phyloP scores from a whole-genome alignment of 202 grass and related monocot species.

The Setaria italica region DNA sequence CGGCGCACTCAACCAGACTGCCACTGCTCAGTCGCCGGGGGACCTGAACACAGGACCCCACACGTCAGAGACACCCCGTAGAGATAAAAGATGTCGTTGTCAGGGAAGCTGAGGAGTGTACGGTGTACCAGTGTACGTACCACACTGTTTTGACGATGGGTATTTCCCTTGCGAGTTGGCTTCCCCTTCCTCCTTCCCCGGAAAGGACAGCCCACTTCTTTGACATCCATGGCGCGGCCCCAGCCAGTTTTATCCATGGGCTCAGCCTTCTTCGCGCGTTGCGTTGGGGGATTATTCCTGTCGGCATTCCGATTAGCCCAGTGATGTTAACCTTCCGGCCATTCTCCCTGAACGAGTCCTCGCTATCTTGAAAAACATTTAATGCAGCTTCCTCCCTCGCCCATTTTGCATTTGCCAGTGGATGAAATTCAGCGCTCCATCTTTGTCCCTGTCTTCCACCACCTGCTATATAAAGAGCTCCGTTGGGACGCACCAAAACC shows the following conservation, averaged over 20 bases:
- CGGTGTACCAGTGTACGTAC: not conserved
- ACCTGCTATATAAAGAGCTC: constrained; percentile 37
- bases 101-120: not conserved
- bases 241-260: not conserved
- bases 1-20: too few relatives aligned
- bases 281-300: not conserved
- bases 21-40: not conserved
- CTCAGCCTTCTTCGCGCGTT: not conserved
- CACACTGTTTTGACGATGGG: not conserved
- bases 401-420: too few relatives aligned
- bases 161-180: not conserved
- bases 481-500: constrained; percentile 16
- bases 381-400: not conserved
- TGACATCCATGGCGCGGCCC: not conserved
- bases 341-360: not conserved
- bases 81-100: not conserved
- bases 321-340: not conserved
- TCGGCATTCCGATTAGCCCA: not conserved
- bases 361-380: not conserved
- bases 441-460: too few relatives aligned
- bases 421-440: not conserved
- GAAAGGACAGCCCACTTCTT: not conserved
- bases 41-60: not conserved
- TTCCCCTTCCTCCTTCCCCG: not conserved
- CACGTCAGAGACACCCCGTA: not conserved